Evolutionary conservation across 768 basidiomycete genomes (phyloP).

Genomic region (Termitomyces sp.): DNA sequence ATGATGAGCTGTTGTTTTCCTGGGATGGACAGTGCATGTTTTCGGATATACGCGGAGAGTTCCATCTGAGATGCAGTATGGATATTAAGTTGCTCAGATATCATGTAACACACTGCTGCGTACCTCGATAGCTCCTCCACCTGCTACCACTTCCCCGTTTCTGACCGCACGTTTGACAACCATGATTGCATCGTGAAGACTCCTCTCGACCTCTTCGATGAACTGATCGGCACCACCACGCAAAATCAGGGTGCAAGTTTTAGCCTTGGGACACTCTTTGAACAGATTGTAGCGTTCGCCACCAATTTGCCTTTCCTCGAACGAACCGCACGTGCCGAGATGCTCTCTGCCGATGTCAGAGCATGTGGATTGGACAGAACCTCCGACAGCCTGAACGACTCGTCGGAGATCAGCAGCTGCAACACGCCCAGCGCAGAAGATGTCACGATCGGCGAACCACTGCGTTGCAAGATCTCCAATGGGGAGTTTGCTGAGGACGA

Average conservation of each 20-base stretch:
- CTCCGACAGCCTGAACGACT: slow-evolving; percentile 94
- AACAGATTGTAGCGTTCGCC: slow-evolving; percentile 97
- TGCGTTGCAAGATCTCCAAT: slow-evolving; percentile 99
- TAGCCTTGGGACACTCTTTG: slow-evolving; percentile 86
- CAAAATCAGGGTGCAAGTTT: slow-evolving; percentile 91
- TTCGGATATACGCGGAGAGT: slow-evolving; percentile 88
- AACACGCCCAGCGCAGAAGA: slow-evolving; percentile 98
- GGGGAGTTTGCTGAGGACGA: slow-evolving; percentile 95
- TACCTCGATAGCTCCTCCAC: slow-evolving; percentile 96
- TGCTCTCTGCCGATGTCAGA: slow-evolving; percentile 88
- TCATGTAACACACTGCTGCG: slow-evolving; percentile 8
- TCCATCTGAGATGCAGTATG: slow-evolving; percentile 70
- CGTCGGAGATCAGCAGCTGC: slow-evolving; percentile 84
- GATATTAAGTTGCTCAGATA: not conserved
- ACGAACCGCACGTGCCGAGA: slow-evolving; percentile 87
- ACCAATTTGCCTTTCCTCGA: slow-evolving; percentile 94
- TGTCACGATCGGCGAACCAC: slow-evolving; percentile 98
- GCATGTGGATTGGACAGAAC: slow-evolving; percentile 91
- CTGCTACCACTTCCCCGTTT: slow-evolving; percentile 95
- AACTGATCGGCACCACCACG: slow-evolving; percentile 98
- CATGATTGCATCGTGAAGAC: slow-evolving; percentile 98
- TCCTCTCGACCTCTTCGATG: slow-evolving; percentile 96
- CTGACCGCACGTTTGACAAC: slow-evolving; percentile 97
- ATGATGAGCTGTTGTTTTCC: slow-evolving; percentile 95
- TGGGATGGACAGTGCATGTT: slow-evolving; percentile 86